Evolutionary conservation across 2,329 filamentous ascomycete species (phyloP).

Genomic region (Didymosphaeria variabile): DNA sequence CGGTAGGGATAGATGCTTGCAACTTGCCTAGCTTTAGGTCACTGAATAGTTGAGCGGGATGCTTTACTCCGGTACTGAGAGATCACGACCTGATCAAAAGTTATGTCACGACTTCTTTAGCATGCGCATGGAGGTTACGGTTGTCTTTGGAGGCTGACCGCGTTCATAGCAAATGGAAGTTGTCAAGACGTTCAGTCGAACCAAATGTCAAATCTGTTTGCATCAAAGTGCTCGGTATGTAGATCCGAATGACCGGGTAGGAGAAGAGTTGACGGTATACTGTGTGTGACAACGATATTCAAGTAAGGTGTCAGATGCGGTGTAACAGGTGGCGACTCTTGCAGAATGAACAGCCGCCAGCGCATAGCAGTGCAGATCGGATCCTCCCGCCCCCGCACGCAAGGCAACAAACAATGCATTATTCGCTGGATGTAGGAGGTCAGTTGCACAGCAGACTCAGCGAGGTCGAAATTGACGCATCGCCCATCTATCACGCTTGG

Average conservation of each 20-base stretch:
- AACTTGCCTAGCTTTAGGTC: too few species aligned
- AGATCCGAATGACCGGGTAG: not conserved
- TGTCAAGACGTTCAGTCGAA: not conserved
- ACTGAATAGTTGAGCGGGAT: too few species aligned
- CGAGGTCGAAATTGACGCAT: slow-evolving; percentile 9
- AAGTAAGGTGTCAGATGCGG: not conserved
- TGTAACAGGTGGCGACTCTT: not conserved
- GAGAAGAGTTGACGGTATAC: not conserved
- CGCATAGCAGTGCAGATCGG: not conserved
- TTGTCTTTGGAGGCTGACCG: not conserved
- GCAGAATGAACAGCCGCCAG: not conserved
- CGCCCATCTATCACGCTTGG: not conserved
- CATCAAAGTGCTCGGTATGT: not conserved
- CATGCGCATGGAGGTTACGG: not conserved
- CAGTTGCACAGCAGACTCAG: not conserved
- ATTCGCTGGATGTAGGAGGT: not conserved
- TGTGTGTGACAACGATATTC: not conserved
- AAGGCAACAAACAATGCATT: not conserved
- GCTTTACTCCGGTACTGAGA: not conserved
- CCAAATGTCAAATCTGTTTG: not conserved
- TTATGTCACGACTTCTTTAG: not conserved
- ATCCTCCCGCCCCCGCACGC: not conserved
- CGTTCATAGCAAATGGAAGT: not conserved
- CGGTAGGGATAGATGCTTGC: too few species aligned
- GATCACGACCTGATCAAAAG: not conserved